Evolutionary conservation across 1,139 yeast genomes (phyloP), one percentile per base, ranked within the genome.

Genomic region (Scheffersomyces titani): DNA sequence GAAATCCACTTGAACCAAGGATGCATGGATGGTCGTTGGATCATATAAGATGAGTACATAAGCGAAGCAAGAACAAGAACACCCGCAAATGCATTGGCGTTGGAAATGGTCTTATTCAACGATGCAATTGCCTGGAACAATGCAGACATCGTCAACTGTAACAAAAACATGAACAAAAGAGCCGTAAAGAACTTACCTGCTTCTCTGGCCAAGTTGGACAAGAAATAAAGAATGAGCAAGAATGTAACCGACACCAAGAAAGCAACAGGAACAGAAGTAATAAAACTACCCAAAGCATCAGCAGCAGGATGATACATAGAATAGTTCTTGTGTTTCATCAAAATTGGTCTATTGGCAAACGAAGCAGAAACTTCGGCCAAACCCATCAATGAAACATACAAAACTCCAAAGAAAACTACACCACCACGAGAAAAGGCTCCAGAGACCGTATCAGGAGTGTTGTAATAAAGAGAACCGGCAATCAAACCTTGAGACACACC

Each of bases 1-100:
- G 85, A 80, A 49, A 84, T 77, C 90, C 90, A 86, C 66, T 82
- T 80, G 64, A 85, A 84, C 88, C 89, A 85, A 46, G 87, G 86
- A 61, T 80, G 87, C 88, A 86, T 85, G 0, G 81, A 74, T 6
- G 85, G 85, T 52, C 81, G 70, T 63, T 84, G 89, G 60, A 85
- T 78, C 77, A 81, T 79, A 70, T 80, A 85, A 40, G 86, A 83
- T 20, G 86, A 77, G 63, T 84, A 85, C 66, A 83, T 71, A 56
- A 83, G 74, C 51, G 81, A 62, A 1, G 82, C 80, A 67, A 84
- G 68, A 63, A 84, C 71, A 45, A 79, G 58, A 6, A 83, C 63
- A 65, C 88, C 86, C 19, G 85, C 77, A 55, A 84, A 67, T 0
- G 87, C 78, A 66, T 81, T 82, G 0, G 89, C 87, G 58, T 76